Base-by-base conservation (phyloP, 768 basidiomycete species). In the Suillus decipiens region DNA sequence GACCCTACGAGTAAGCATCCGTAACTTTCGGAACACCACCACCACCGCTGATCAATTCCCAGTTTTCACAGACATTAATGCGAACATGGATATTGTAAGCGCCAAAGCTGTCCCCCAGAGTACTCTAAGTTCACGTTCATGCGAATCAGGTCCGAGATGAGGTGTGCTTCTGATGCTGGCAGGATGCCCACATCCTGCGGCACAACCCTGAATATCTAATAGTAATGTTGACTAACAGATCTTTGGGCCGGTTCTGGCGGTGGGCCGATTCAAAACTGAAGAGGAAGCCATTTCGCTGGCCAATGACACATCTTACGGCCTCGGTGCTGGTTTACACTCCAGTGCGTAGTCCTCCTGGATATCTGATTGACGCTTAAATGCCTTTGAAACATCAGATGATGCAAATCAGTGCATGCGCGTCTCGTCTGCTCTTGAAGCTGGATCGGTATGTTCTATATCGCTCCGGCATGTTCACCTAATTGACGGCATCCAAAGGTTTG, bases 301-400 rank as follows among this genome's bases (percentile, higher is more conserved):
- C 39, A 98, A 98, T 76, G 86, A 90, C 71, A 93, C 95, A 7
- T 84, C 80, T 56, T 98, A 96, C 74, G 96, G 96, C 41, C 84
- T 99, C 41, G 95, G 93, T 10, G 94, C 95, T 15, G 96, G 92
- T 10, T 80, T 98, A 57, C 94, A 96, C 77, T 95, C 87, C 43
- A 90, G 92, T 91, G 74, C 66, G 86, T 77, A 60, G 57, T 51
- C 43, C 28, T 43, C 37, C 12, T 22, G n/a, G 34, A 37, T 57
- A 24, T 12, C 22, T 15, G n/a, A 50, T n/a, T 22, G 24, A 31
- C 15, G 17, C 22, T 57, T 33, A 54, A 11, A n/a, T 43, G 56
- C 11, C 41, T 66, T 45, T 64, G 15, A 10, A 61, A 42, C 66
- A 60, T 50, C 66, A 86, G 89, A 79, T 71, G 92, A 98, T 78